Evolutionary conservation across 2,329 filamentous ascomycete genomes (phyloP).

Genomic region (Fusarium circinatum): DNA sequence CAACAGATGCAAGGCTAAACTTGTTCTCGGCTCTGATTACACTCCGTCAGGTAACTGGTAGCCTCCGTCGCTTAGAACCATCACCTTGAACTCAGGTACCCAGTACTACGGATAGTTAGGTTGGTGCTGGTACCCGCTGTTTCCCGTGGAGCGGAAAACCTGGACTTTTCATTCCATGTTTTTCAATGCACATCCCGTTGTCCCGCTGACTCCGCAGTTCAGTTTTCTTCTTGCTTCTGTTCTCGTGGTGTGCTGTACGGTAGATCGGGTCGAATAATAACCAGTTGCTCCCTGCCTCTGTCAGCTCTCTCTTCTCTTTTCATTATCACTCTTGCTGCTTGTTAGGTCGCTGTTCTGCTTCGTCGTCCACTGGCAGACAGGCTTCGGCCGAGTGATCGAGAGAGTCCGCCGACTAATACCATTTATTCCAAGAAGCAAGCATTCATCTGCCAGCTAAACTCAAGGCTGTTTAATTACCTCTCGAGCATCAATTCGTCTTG

Average conservation of each 20-base stretch:
- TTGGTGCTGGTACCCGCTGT: slow-evolving; percentile 30
- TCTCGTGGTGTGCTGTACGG: slow-evolving; percentile 15
- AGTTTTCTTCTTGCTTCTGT: neutral
- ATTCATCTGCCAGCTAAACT: neutral
- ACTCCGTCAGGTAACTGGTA: slow-evolving; percentile 3
- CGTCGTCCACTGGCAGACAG: slow-evolving; percentile 20
- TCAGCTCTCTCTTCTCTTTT: slow-evolving; percentile 10
- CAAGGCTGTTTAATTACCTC: neutral
- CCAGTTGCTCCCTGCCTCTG: slow-evolving; percentile 6
- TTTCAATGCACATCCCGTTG: slow-evolving; percentile 37
- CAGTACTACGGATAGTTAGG: neutral
- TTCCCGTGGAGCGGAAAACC: slow-evolving; percentile 29
- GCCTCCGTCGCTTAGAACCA: slow-evolving; percentile 5
- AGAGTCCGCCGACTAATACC: slow-evolving; percentile 11
- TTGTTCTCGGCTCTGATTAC: slow-evolving; percentile 6
- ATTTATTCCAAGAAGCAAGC: neutral
- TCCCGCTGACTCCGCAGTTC: slow-evolving; percentile 20
- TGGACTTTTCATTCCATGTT: slow-evolving; percentile 35
- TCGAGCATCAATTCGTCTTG: slow-evolving; percentile 1
- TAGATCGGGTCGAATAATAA: slow-evolving; percentile 17
- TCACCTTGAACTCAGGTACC: slow-evolving; percentile 8
- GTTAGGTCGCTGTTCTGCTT: slow-evolving; percentile 6
- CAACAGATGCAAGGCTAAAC: slow-evolving; percentile 16
- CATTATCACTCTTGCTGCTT: slow-evolving; percentile 15
- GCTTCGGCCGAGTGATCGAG: slow-evolving; percentile 31